Evolutionary conservation across 129 eudicot genomes (phyloP).

Genomic region (Escallonia rubra): DNA sequence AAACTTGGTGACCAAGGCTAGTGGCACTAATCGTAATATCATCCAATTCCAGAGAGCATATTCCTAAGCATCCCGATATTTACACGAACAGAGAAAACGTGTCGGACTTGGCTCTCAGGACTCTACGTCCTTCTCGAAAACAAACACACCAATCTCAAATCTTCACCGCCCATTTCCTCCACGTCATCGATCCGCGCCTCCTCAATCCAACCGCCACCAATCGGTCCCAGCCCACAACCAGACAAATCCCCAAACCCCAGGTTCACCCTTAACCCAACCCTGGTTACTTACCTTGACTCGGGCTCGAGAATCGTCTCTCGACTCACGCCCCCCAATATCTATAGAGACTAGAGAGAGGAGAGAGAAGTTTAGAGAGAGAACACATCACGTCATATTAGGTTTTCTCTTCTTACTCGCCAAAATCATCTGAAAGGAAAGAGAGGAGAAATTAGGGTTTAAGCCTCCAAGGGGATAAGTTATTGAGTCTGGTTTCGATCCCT

Average conservation of each 20-base stretch:
- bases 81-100: constrained; percentile 20
- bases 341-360: constrained; percentile 7
- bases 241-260: constrained; percentile 41
- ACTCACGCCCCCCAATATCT: constrained; percentile 51
- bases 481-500: neutral
- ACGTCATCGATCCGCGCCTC: constrained; percentile 63
- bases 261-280: constrained; percentile 35
- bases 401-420: neutral
- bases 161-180: constrained; percentile 43
- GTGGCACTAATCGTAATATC: constrained; percentile 21
- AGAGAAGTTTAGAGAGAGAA: constrained; percentile 41
- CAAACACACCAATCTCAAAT: constrained; percentile 62
- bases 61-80: constrained; percentile 16
- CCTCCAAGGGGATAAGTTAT: neutral
- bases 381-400: neutral
- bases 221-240: constrained; percentile 19
- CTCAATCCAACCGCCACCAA: constrained; percentile 35
- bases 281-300: constrained; percentile 36
- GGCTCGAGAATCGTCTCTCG: constrained; percentile 33
- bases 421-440: neutral
- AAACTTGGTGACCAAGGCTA: neutral
- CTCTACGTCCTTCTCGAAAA: constrained; percentile 32
- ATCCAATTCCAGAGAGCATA: constrained; percentile 20
- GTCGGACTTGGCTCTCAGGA: constrained; percentile 15
- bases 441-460: constrained; percentile 39